Base-by-base conservation (phyloP, 768 basidiomycete species). In the Ramaria rubella region DNA sequence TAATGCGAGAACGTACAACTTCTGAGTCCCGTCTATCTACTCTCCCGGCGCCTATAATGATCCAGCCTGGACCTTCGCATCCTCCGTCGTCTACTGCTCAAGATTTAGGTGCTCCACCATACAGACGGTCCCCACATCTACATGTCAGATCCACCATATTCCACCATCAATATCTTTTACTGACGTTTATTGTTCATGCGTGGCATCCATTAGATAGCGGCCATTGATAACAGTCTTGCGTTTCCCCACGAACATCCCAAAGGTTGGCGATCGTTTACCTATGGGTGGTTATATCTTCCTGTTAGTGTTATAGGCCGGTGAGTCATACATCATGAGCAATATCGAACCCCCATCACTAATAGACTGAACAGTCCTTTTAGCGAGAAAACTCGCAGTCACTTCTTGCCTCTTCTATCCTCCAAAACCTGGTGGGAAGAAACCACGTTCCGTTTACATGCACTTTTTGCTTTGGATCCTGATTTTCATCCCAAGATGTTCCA, bases 401-500 rank as follows among this genome's bases (percentile, higher is more conserved):
- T 94, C 68, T 69, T 94, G 52, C 86, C 90, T 0, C 72, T 92
- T 30, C 70, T 95, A 49, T 88, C 89, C 2, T 90, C 86, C 7
- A 91, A 89, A 64, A 65, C 72, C 8, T 95, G 93, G 93, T 95
- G 93, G 93, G 82, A 87, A 64, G 85, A 91, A 65, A 92, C 91
- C 6, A 88, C 85, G 3, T 86, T 75, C 60, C 81, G 90, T 60
- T 72, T 94, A 14, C 77, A 86, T 61, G 85, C 83, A 60, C 66
- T 92, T 8, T 92, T 92, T 65, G 82, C 82, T 11, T 75, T 90
- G 2, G 92, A 93, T 66, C 83, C 86, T 3, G 91, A 89, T 70
- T 92, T 90, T 65, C 87, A 92, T 69, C 87, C 87, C 0, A 90
- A 90, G 72, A 92, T 92, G 90, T 91, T 91, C 72, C 77, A 78